These are phyloP conservation scores for Seminavis robusta DNA, from an alignment of 108 stramenopile genomes.

Conservation along the genomic window DNA sequence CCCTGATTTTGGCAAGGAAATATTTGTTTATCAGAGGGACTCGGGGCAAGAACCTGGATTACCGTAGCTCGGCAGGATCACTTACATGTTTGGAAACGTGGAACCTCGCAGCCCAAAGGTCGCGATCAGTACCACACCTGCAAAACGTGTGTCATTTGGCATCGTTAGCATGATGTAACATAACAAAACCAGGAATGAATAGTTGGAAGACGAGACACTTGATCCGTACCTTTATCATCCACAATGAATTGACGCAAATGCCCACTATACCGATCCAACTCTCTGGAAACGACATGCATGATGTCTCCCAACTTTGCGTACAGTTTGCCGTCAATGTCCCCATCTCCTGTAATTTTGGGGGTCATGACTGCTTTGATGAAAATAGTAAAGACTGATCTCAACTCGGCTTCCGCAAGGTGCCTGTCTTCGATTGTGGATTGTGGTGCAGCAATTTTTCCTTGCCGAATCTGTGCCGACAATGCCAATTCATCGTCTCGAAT, in stretches of 20 bases:
- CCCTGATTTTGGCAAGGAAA: background rate
- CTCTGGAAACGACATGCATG: constrained; percentile 16
- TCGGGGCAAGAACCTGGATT: background rate
- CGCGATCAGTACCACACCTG: constrained; percentile 63
- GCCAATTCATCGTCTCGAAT: constrained; percentile 63
- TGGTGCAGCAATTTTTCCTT: constrained; percentile 9
- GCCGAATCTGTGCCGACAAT: constrained; percentile 12
- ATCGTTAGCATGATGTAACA: too few relatives aligned
- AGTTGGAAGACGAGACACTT: background rate
- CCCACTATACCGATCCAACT: constrained; percentile 28
- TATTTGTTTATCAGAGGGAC: background rate
- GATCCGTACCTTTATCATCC: constrained; percentile 36
- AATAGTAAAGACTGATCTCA: constrained; percentile 29
- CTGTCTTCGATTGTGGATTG: constrained; percentile 15
- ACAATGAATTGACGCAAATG: constrained; percentile 53
- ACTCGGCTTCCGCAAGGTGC: constrained; percentile 38
- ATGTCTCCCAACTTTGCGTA: constrained; percentile 12
- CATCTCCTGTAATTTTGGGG: constrained; percentile 10
- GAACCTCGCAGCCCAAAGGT: constrained; percentile 72
- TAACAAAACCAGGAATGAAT: too few relatives aligned
- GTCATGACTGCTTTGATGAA: constrained; percentile 21
- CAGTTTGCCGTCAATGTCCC: constrained; percentile 6
- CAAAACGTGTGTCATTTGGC: constrained; percentile 14
- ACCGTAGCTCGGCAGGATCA: background rate
- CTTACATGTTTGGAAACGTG: constrained; percentile 60